These are phyloP conservation scores for Pythium aphanidermatum DNA, from an alignment of 352 stramenopile species.

Conservation along the genomic window DNA sequence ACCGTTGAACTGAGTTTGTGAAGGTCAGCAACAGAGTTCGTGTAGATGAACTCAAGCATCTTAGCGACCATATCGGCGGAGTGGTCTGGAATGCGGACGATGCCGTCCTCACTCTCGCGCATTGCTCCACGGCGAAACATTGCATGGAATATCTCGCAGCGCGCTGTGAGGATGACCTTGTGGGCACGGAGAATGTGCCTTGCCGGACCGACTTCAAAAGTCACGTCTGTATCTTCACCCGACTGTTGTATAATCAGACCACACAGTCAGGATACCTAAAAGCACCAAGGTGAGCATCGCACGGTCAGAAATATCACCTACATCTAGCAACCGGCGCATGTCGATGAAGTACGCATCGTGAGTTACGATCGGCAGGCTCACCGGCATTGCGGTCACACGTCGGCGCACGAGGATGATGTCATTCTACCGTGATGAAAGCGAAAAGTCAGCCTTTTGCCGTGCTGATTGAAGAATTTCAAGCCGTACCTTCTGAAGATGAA, in stretches of 20 bases:
- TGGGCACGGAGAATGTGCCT: slow-evolving; percentile 59
- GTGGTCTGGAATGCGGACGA: slow-evolving; percentile 81
- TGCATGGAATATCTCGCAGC: slow-evolving; percentile 87
- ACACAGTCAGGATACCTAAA: no score
- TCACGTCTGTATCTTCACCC: slow-evolving; percentile 59
- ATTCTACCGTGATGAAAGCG: slow-evolving; percentile 36
- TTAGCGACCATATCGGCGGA: slow-evolving; percentile 80
- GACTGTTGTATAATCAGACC: slow-evolving; percentile 25
- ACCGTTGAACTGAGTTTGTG: slow-evolving; percentile 66
- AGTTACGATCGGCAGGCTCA: slow-evolving; percentile 41
- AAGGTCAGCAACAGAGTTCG: slow-evolving; percentile 82
- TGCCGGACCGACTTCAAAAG: slow-evolving; percentile 61
- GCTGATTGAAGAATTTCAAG: not conserved
- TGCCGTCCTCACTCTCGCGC: slow-evolving; percentile 72
- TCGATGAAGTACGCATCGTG: slow-evolving; percentile 72
- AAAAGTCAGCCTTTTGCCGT: not conserved
- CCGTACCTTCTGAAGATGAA: slow-evolving; percentile 75
- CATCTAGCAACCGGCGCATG: slow-evolving; percentile 70
- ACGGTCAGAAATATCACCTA: slow-evolving; percentile 12
- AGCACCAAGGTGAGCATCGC: not conserved
- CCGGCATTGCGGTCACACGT: slow-evolving; percentile 28
- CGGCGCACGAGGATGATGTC: slow-evolving; percentile 81
- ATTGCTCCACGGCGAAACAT: slow-evolving; percentile 86
- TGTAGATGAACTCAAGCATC: slow-evolving; percentile 93
- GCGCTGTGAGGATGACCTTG: slow-evolving; percentile 67